Base-by-base conservation (phyloP, 352 stramenopile species). In the Globisporangium okanoganense region DNA sequence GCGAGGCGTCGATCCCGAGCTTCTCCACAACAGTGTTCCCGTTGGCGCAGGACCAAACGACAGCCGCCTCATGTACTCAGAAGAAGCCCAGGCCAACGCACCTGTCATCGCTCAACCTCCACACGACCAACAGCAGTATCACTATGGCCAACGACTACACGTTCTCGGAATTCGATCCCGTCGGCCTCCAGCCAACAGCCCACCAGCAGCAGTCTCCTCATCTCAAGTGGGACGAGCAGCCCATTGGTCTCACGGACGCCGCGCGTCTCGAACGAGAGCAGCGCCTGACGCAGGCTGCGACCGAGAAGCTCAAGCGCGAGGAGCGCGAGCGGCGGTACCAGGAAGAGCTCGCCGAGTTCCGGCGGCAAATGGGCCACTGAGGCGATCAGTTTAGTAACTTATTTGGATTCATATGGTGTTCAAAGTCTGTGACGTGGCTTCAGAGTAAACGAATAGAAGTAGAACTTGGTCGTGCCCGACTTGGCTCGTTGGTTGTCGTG, bases 281-380 rank as follows among this genome's bases (percentile, higher is more conserved):
- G 22, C 66, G 83, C 5, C 44, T 70, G 4, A 55, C 58, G 48
- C 67, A 56, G 18, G 47, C 53, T 4, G 60, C 63, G 8, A 58
- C 62, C 3, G 59, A 70, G 25, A 61, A 65, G 20, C 60, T 56
- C 20, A 69, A 63, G 49, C 71, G 71, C 2, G 72, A 78, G 50
- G 76, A 86, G 35, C 76, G 78, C 8, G 76, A 88, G 27, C 70
- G 62, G 0, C 69, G 70, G 59, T 88, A 73, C 62, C 78, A 86
- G 55, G 72, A 88, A 44, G 78, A 88, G 49, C 66, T 88, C 4
- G 66, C 68, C 22, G 74, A 75, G 18, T 88, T 85, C 52, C 69
- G 65, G 13, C 62, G 52, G 5, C 58, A 61, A 12, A 66, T 73
- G 62, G 45, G 64, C 6, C 47, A 58, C 22, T 16, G 29, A 12